These are phyloP conservation scores for Aegilops speltoides DNA, from an alignment of 176 grass and related monocot species.

Conservation along the genomic window DNA sequence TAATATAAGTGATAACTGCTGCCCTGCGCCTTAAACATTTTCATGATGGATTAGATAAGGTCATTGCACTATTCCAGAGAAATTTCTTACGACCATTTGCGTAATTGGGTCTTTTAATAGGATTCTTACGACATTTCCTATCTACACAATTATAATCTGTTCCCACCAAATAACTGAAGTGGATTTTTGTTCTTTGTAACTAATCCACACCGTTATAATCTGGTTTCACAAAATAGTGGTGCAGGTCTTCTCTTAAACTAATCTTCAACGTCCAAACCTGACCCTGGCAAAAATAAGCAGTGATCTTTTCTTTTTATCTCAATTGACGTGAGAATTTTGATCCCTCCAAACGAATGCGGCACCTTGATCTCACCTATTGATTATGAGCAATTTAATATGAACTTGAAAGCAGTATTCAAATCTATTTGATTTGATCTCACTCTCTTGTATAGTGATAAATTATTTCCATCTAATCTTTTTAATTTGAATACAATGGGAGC, in stretches of 20 bases:
- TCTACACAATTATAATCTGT: background rate
- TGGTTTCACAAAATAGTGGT: background rate
- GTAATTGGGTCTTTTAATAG: background rate
- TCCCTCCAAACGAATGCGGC: background rate
- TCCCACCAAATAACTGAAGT: background rate
- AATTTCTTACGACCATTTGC: background rate
- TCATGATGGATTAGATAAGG: background rate
- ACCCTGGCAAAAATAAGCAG: background rate
- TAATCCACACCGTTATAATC: background rate
- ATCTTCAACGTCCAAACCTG: background rate
- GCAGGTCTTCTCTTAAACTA: background rate
- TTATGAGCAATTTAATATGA: background rate
- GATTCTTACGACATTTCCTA: background rate
- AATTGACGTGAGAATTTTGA: background rate
- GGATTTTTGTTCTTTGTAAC: background rate
- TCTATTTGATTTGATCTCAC: slow-evolving; percentile 9
- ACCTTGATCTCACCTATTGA: background rate
- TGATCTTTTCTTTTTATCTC: background rate
- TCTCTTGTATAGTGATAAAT: background rate
- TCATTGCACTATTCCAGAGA: slow-evolving; percentile 5
- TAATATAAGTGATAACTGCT: background rate
- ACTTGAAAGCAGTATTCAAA: background rate
- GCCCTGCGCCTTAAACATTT: background rate
- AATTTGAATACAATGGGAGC: slow-evolving; percentile 8
- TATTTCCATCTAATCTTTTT: background rate